Evolutionary conservation across 208 protist genomes (phyloP), one percentile per base, ranked within the genome.

Genomic region (Acanthamoeba lenticulata): DNA sequence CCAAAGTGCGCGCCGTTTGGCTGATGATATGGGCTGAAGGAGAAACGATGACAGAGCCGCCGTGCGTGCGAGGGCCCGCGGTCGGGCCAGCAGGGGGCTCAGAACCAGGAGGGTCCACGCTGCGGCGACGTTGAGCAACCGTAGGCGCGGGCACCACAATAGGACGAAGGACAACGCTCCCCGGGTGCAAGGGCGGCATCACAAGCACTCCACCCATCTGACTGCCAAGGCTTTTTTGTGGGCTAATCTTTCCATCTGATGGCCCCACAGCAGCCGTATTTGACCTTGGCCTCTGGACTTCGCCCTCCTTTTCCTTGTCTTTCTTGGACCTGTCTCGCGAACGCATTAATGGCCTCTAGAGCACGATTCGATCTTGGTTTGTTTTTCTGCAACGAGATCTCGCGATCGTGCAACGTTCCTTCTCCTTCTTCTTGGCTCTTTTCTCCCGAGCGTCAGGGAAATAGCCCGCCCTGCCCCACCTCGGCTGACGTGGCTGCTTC

Each of bases 101-200:
- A 21, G 52, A 24, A 4, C n/a, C 21, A 24, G 21, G 52, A 19
- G 52, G 52, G 9, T 60, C 52, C 65, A 74, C 38, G 65, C 65
- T 74, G 65, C 65, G 65, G 29, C 65, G 65, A 40, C 65, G 72
- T 29, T 49, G 38, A 13, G 72, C 42, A 2, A 83, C 38, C 9
- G 72, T 49, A 32, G 34, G 72, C 34, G 72, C 34, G 40, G 72
- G 38, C 72, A 52, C 36, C 21, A 42, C 72, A n/a, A 83, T 38
- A 27, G 72, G 72, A 1, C 72, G 34, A 0, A 83, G 72, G n/a
- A 83, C 21, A 15, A 83, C 72, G 72, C 72, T 83, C 38, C 72
- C 72, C 45, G 72, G 72, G 21, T 83, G 72, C n/a, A 83, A 11
- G 72, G 72, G 72, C 38, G 72, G 72, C 72, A 83, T 83, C 3